These are phyloP conservation scores for Silene conica DNA, from an alignment of 148 eudicot species.

Conservation along the genomic window DNA sequence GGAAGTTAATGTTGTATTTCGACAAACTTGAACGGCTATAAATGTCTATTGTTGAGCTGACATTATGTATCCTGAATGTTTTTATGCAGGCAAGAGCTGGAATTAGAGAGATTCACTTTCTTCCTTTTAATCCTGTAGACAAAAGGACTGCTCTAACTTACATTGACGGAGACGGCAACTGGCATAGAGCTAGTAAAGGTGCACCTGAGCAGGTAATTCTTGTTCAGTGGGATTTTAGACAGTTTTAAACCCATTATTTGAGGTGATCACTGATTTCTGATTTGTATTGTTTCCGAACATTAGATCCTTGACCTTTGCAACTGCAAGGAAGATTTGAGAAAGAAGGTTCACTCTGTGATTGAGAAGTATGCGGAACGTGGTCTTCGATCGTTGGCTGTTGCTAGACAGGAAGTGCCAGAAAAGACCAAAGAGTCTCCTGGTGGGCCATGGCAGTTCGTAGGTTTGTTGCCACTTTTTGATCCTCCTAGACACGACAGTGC, in stretches of 20 bases:
- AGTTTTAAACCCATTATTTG: neutral
- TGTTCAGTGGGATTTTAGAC: neutral
- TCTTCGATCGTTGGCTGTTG: conserved; percentile 83
- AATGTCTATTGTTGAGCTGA: conserved; percentile 1
- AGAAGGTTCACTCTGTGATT: conserved; percentile 66
- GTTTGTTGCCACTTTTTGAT: conserved; percentile 80
- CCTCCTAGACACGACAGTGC: conserved; percentile 96
- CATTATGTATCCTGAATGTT: neutral
- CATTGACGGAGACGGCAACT: conserved; percentile 32
- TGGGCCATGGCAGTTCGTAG: conserved; percentile 87
- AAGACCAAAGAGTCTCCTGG: conserved; percentile 69
- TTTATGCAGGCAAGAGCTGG: conserved; percentile 39
- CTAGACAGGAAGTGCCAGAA: conserved; percentile 89
- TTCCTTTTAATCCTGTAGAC: conserved; percentile 41
- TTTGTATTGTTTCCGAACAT: conserved; percentile 9
- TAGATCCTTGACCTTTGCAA: conserved; percentile 81
- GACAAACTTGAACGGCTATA: too few species aligned
- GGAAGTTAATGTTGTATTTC: too few species aligned
- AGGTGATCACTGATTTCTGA: conserved; percentile 8
- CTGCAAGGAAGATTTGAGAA: conserved; percentile 74
- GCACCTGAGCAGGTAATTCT: conserved; percentile 41
- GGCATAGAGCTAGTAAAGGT: conserved; percentile 45
- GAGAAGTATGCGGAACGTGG: conserved; percentile 95
- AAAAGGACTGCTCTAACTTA: conserved; percentile 37
- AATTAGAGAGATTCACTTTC: conserved; percentile 36